These are phyloP conservation scores for Casuarina glauca DNA, from an alignment of 306 rosid species.

Conservation along the genomic window DNA sequence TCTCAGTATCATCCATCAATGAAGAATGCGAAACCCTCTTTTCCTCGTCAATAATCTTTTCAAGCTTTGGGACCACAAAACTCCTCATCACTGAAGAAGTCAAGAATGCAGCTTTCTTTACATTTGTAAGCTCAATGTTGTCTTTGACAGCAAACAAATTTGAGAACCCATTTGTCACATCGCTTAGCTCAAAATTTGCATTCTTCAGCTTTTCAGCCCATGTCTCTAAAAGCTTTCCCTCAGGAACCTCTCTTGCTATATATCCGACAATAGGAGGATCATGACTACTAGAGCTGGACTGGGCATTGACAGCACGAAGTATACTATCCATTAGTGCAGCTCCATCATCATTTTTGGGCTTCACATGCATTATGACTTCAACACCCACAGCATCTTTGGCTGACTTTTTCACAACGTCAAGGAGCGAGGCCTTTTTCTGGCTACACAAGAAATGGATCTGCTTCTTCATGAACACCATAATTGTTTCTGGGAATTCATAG, in stretches of 20 bases:
- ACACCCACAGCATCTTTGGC: conserved; percentile 69
- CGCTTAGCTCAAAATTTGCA: conserved; percentile 49
- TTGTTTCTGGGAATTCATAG: conserved; percentile 90
- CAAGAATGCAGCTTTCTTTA: conserved; percentile 81
- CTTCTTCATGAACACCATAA: conserved; percentile 81
- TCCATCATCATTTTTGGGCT: conserved; percentile 81
- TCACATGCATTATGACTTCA: conserved; percentile 74
- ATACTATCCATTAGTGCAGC: conserved; percentile 66
- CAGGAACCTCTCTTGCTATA: conserved; percentile 80
- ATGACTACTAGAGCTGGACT: conserved; percentile 55
- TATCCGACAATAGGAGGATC: conserved; percentile 62
- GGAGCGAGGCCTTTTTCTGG: conserved; percentile 81
- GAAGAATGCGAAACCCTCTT: conserved; percentile 75
- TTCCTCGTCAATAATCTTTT: conserved; percentile 89
- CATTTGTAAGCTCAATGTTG: conserved; percentile 63
- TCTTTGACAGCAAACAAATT: conserved; percentile 69
- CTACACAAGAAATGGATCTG: conserved; percentile 86
- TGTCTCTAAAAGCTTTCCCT: conserved; percentile 71
- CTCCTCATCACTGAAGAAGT: conserved; percentile 74
- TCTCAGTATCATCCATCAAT: conserved; percentile 93
- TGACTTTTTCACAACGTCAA: conserved; percentile 67
- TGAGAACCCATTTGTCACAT: conserved; percentile 83
- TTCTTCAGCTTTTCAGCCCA: conserved; percentile 75
- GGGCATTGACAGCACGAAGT: conserved; percentile 60
- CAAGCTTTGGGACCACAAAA: conserved; percentile 80